Percentiles rank a stretch among this genome's conserved stretches.
These are phyloP conservation scores for Suillus subluteus DNA, from an alignment of 768 basidiomycete species.

Conservation along the genomic window DNA sequence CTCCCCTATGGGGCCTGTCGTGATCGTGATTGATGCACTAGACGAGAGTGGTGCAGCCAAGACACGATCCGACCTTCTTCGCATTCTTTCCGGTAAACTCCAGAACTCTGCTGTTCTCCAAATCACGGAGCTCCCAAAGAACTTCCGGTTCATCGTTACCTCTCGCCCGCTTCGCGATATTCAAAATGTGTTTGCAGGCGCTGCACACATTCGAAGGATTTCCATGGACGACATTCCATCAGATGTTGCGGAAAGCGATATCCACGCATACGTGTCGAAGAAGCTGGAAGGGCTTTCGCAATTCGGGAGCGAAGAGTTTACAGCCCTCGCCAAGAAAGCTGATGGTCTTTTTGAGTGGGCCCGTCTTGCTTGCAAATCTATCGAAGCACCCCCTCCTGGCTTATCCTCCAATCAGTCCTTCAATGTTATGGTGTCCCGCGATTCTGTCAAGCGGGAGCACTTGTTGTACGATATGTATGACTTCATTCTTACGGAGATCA, in stretches of 20 bases:
- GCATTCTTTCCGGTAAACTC: neutral
- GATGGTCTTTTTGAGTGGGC: neutral
- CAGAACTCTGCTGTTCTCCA: no score
- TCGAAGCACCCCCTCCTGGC: neutral
- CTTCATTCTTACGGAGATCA: neutral
- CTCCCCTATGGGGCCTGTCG: constrained; percentile 20
- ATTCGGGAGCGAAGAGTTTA: neutral
- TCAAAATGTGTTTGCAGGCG: no score
- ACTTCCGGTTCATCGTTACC: constrained; percentile 13
- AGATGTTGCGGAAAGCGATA: neutral
- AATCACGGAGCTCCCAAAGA: constrained; percentile 10
- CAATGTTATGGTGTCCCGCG: neutral
- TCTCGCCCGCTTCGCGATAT: neutral
- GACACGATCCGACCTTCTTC: constrained; percentile 19
- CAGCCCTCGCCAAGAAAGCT: neutral
- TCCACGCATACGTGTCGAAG: neutral
- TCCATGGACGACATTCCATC: neutral
- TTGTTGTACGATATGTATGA: neutral
- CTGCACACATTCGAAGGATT: neutral
- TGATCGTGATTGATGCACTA: constrained; percentile 30
- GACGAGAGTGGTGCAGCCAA: constrained; percentile 17
- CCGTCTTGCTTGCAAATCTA: neutral
- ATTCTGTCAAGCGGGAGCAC: neutral
- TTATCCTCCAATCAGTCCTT: neutral
- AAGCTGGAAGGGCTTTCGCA: neutral